These are phyloP conservation scores for Trichophyton rubrum DNA, from an alignment of 2,329 filamentous ascomycete species.

Conservation along the genomic window DNA sequence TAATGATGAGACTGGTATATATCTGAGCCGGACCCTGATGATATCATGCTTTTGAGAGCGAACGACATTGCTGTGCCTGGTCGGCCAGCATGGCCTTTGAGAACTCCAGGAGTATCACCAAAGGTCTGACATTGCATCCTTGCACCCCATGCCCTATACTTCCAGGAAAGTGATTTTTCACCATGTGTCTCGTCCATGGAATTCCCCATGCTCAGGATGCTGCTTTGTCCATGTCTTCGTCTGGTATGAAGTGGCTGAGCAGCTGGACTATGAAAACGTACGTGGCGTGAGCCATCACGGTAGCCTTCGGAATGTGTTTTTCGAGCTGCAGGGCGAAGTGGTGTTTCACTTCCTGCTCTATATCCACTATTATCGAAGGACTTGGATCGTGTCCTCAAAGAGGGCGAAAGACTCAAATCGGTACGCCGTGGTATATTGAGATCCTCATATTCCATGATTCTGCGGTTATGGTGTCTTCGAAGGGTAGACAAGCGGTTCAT, in stretches of 20 bases:
- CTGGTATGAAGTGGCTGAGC: background rate
- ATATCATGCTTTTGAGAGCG: constrained; percentile 17
- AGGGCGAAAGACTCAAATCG: background rate
- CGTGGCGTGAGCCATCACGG: background rate
- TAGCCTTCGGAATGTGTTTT: background rate
- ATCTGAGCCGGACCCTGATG: constrained; percentile 8
- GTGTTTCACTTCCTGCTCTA: background rate
- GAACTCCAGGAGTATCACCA: constrained; percentile 9
- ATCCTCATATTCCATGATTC: background rate
- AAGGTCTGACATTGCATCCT: constrained; percentile 24
- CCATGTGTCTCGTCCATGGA: background rate
- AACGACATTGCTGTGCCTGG: constrained; percentile 27
- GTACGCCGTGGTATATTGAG: background rate
- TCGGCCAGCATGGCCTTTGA: constrained; percentile 19
- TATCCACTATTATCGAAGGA: background rate
- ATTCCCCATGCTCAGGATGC: background rate
- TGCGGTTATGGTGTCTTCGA: background rate
- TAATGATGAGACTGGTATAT: background rate
- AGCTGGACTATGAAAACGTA: background rate
- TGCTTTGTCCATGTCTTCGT: background rate
- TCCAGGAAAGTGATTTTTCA: constrained; percentile 14
- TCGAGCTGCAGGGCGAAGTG: background rate
- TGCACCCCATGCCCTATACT: constrained; percentile 27
- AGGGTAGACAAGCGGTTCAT: background rate
- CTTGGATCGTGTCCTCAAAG: background rate